A percentile compares a stretch with the other conserved stretches of the same genome.
Conservation (phyloP, 805 yeast species). For the Priceomyces carsonii region DNA sequence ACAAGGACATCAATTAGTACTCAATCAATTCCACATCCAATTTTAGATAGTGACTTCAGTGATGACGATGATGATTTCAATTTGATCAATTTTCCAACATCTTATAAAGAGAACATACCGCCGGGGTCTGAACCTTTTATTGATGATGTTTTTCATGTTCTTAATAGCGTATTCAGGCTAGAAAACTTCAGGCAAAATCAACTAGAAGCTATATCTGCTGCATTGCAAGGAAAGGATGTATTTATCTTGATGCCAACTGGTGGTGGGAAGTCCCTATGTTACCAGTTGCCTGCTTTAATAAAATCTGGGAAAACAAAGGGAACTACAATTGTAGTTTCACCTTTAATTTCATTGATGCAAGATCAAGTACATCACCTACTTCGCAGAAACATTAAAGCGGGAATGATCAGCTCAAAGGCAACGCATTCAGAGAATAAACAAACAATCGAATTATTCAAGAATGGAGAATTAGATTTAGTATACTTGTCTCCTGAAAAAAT, state of each 20-base stretch:
- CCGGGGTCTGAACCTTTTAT: slow-evolving; percentile 59
- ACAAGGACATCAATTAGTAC: neutral
- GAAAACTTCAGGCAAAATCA: slow-evolving; percentile 78
- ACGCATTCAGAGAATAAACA: slow-evolving; percentile 60
- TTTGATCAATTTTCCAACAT: slow-evolving; percentile 18
- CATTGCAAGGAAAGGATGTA: slow-evolving; percentile 76
- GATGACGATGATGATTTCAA: slow-evolving; percentile 37
- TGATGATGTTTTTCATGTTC: slow-evolving; percentile 58
- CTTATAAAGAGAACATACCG: slow-evolving; percentile 18
- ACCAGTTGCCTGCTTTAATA: slow-evolving; percentile 90
- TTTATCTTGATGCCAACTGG: slow-evolving; percentile 98
- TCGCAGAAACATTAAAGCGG: slow-evolving; percentile 70
- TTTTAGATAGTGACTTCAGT: slow-evolving; percentile 22
- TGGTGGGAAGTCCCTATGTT: slow-evolving; percentile 95
- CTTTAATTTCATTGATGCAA: slow-evolving; percentile 94
- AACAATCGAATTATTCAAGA: slow-evolving; percentile 59
- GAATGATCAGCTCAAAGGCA: slow-evolving; percentile 83
- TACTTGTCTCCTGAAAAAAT: slow-evolving; percentile 96
- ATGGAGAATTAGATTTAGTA: slow-evolving; percentile 71
- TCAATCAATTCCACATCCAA: neutral
- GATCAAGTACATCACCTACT: slow-evolving; percentile 88
- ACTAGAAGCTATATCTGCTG: slow-evolving; percentile 80
- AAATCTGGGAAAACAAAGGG: slow-evolving; percentile 74
- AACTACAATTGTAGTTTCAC: slow-evolving; percentile 89
- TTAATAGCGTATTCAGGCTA: slow-evolving; percentile 63